phyloP scores from a whole-genome alignment of 2,329 filamentous ascomycete species.

The Fusarium sp. region DNA sequence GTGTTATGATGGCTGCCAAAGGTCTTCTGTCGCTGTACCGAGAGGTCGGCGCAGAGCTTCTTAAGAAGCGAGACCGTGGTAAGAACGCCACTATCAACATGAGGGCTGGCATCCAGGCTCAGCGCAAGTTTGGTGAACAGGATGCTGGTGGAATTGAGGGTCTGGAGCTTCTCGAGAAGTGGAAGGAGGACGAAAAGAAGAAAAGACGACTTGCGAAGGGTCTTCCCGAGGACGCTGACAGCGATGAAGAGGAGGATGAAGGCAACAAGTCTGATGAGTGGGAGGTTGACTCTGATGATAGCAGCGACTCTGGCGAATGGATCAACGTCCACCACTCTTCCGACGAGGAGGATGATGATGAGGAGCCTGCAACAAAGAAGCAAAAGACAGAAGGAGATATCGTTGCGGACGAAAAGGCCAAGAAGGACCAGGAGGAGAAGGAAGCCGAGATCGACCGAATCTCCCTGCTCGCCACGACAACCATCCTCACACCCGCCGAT shows the following conservation, averaged over 20 bases:
- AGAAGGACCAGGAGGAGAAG: slow-evolving; percentile 51
- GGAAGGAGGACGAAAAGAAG: slow-evolving; percentile 90
- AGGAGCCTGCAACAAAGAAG: slow-evolving; percentile 70
- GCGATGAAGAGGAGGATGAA: slow-evolving; percentile 71
- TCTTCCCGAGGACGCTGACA: slow-evolving; percentile 71
- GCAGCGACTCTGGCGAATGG: slow-evolving; percentile 86
- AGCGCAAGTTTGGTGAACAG: slow-evolving; percentile 86
- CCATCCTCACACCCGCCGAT: slow-evolving; percentile 95
- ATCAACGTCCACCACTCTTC: slow-evolving; percentile 90
- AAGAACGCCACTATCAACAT: slow-evolving; percentile 90
- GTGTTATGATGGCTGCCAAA: slow-evolving; percentile 98
- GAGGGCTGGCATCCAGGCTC: slow-evolving; percentile 78
- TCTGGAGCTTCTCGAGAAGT: slow-evolving; percentile 89
- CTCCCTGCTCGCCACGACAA: slow-evolving; percentile 87
- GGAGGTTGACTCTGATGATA: slow-evolving; percentile 72
- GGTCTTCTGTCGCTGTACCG: slow-evolving; percentile 91
- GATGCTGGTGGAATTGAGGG: slow-evolving; percentile 87
- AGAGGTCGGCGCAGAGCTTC: slow-evolving; percentile 88
- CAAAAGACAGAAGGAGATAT: slow-evolving; percentile 54
- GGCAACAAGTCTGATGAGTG: slow-evolving; percentile 69
- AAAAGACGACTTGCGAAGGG: slow-evolving; percentile 78
- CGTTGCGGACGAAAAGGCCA: slow-evolving; percentile 58
- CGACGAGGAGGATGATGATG: slow-evolving; percentile 77
- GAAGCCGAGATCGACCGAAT: slow-evolving; percentile 64
- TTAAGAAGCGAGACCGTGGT: slow-evolving; percentile 90